Evolutionary conservation across 202 grass and related monocot species (phyloP), one percentile per base, ranked within the genome.

Genomic region (Schoenoplectus tabernaemontani): DNA sequence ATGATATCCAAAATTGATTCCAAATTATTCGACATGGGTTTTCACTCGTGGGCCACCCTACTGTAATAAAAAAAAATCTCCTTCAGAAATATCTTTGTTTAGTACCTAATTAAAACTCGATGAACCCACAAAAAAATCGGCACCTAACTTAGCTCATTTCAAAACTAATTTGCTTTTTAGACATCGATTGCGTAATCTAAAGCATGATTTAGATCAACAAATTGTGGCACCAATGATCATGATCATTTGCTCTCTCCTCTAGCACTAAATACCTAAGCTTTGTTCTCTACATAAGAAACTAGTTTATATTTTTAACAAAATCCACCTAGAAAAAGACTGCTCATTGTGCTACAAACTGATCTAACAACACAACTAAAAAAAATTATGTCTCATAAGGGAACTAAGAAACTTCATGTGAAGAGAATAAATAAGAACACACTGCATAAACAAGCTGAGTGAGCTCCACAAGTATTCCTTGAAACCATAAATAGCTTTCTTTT

Each of bases 241-340:
- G n/a, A n/a, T n/a, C n/a, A n/a, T n/a, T n/a, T n/a, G n/a, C n/a
- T n/a, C n/a, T n/a, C n/a, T n/a, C n/a, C n/a, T n/a, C n/a, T n/a
- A n/a, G n/a, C n/a, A 51, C 47, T 75, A 54, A 33, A 75, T 75
- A 54, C 26, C 47, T 75, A 54, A 33, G 3, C n/a, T n/a, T 33
- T 32, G 46, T 51, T 74, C 69, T 74, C 69, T 74, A 75, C 47
- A 75, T 19, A 26, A 33, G 47, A n/a, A 34, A 50, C 44, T 51
- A 70, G 68, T 32, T 51, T 75, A 73, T 44, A 73, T n/a, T n/a
- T n/a, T n/a, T 51, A 75, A 56, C 70, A 75, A 54, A 75, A 75
- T 54, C 70, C 54, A 20, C 70, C 70, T 54, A 54, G 28, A 75
- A 75, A 20, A 19, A 11, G 38, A 13, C 37, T 24, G 64, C 64